Evolutionary conservation across 1,284 basidiomycete genomes (phyloP), one percentile per base, ranked within the genome.

Genomic region (Kwoniella shivajii): DNA sequence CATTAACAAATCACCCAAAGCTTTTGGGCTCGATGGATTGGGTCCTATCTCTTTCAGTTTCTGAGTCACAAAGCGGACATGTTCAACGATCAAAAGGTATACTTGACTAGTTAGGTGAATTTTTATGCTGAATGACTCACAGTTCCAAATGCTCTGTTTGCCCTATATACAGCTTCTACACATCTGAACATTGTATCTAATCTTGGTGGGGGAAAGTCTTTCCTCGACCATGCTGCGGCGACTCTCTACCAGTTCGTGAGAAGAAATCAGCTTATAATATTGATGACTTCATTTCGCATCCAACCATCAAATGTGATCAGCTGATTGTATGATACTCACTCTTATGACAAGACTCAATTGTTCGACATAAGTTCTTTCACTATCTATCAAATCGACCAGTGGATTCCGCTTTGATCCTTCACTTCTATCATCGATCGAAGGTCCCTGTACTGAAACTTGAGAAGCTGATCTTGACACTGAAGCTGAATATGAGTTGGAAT

Each of bases 141-240:
- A 39, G 82, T 80, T 52, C 89, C 84, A 65, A 99, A 84, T 1
- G 83, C 78, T 57, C 92, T 85, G 77, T 96, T 97, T 37, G 90
- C 88, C 71, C 93, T 90, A 80, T 94, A 98, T 22, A 98, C 86
- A 22, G 84, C 84, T 77, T 99, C 95, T 47, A 98, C 85, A 68
- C 88, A 88, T 63, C 95, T 84, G 78, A 99, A 99, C 90, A 99
- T 94, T 52, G 83, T 80, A 75, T 99, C 95, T 36, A 99, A 84
- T 68, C 92, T 88, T 13, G 85, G 84, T 1, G 95, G 96, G 16
- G 96, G 95, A 41, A 99, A 87, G 76, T 97, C 96, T 44, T 87
- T 85, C 38, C 92, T 83, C 13, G 93, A 97, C 95, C 95, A 99
- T 52, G 96, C 96, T 26, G 88, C 88, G 4, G 96, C 96, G 7